Evolutionary conservation across 192 early-diverging fungal species (phyloP), one percentile per base, ranked within the genome.

Genomic region (Podila epigama): DNA sequence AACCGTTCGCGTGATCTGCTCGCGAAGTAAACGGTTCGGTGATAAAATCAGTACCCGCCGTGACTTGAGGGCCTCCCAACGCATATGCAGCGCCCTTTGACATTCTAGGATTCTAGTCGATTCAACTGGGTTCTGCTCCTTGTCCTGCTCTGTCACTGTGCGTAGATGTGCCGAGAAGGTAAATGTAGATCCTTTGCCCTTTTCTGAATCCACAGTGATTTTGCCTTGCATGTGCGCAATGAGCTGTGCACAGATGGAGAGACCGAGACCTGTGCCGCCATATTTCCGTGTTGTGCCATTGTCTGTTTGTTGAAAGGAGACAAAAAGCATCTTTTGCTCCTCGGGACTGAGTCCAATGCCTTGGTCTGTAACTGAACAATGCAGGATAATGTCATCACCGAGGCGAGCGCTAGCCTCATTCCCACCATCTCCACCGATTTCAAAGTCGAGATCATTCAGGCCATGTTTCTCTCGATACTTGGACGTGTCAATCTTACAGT

Each of bases 231-330:
- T 82, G 27, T 81, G 69, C 25, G 60, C 11, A 12, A 83, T 83
- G 42, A 86, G 51, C 40, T 86, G 70, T 4, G 79, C 67, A 52
- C 82, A 83, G 13, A 86, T 86, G n/a, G 79, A 79, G 1, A 86
- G 67, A 3, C 84, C 84, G 10, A 86, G 29, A 29, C 84, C 84
- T 7, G 82, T 83, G 29, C 84, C 79, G 20, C 82, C 81, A 32
- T 84, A 77, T 41, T 77, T 77, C 35, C 73, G 73, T 1, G 73
- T 77, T 0, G 73, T 77, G 11, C 73, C 73, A 35, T 52, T 77
- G 29, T 77, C 73, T 0, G 73, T 77, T 40, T 77, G 73, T 34
- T 77, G 73, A 33, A 77, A 77, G 3, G 63, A 66, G 5, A 77
- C 73, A 59, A 77, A 77, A 41, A 77, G 51, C 73, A 77, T 68